Conservation (phyloP, 805 yeast species). For the Metschnikowia dekortorum region DNA sequence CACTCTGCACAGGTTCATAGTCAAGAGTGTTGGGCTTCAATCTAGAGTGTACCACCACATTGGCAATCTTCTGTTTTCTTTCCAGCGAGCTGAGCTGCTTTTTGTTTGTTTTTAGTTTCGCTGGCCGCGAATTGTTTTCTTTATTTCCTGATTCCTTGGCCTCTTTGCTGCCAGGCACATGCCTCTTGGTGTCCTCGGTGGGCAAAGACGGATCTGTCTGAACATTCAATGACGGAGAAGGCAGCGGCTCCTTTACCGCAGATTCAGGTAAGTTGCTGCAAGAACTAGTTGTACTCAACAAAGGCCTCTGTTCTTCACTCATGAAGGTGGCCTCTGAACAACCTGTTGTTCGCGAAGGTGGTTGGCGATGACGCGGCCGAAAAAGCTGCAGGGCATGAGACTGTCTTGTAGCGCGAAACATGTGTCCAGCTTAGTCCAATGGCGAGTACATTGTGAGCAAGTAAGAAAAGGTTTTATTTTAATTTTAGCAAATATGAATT, state of each 20-base stretch:
- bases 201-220: neutral
- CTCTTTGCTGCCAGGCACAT: neutral
- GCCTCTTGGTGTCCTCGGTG: neutral
- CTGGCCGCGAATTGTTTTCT: constrained; percentile 19
- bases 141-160: constrained; percentile 1
- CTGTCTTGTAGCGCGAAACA: too few species aligned
- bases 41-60: constrained; percentile 32
- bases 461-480: neutral
- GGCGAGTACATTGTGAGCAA: neutral
- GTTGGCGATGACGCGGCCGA: neutral
- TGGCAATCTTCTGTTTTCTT: constrained; percentile 24
- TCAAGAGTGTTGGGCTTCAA: constrained; percentile 33
- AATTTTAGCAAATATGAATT: neutral
- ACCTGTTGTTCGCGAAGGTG: neutral
- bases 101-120: constrained; percentile 24
- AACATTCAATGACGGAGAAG: neutral
- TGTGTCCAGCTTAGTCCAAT: too few species aligned
- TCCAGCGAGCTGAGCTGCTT: constrained; percentile 17
- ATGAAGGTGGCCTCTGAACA: neutral
- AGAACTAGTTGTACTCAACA: neutral
- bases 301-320: neutral
- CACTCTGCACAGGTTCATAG: constrained; percentile 8
- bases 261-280: neutral
- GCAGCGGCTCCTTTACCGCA: neutral
- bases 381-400: too few species aligned